Conservation (phyloP, 352 stramenopile genomes). For the Pelagophyceae sp. region DNA sequence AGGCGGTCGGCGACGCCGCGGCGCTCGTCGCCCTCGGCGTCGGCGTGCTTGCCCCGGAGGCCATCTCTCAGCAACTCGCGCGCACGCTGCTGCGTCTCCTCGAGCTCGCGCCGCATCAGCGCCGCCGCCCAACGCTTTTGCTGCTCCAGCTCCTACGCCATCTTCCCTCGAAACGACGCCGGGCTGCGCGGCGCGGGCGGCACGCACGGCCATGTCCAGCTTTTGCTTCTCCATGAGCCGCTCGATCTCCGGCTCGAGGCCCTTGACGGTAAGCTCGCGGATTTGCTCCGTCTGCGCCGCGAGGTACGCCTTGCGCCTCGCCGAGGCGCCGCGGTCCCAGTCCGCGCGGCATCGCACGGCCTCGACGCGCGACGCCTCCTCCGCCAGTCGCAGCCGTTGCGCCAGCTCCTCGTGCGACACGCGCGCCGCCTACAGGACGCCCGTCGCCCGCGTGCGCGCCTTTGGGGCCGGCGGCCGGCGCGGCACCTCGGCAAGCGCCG, state of each 20-base stretch:
- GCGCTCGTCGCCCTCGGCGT: background rate
- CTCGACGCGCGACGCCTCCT: background rate
- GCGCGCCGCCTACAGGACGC: too few relatives aligned
- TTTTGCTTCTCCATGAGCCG: background rate
- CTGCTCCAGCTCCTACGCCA: too few relatives aligned
- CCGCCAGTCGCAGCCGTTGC: too few relatives aligned
- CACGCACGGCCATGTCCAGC: background rate
- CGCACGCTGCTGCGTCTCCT: background rate
- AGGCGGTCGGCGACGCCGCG: background rate
- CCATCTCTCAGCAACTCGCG: background rate
- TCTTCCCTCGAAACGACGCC: too few relatives aligned
- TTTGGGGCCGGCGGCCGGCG: too few relatives aligned
- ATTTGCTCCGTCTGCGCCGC: background rate
- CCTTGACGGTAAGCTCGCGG: slow-evolving; percentile 4
- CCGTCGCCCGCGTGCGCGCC: too few relatives aligned
- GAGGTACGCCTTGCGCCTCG: background rate
- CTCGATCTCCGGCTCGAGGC: background rate
- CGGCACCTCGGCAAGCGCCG: too few relatives aligned
- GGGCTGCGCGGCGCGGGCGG: too few relatives aligned
- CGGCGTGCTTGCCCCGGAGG: background rate
- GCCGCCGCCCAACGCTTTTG: background rate
- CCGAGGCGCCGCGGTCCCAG: background rate
- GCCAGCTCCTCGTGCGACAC: too few relatives aligned
- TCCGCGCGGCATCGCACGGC: background rate
- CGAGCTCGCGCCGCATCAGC: background rate